Percentiles rank a stretch among this genome's conserved stretches.
Conservation (phyloP, 306 rosid species). For the Quercus glauca region DNA sequence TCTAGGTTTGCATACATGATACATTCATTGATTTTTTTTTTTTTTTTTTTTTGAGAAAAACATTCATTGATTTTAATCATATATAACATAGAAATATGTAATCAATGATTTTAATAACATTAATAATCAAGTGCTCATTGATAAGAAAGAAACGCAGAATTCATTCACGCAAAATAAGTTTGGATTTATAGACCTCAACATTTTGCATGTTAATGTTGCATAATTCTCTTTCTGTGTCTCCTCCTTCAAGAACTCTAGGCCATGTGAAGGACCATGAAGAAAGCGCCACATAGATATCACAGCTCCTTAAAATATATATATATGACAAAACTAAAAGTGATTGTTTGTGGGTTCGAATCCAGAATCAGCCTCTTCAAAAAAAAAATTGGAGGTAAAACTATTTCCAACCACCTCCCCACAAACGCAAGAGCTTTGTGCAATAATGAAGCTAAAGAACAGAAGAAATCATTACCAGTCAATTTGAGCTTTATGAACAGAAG, state of each 20-base stretch:
- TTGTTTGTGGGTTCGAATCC: too few relatives aligned
- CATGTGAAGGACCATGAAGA: conserved; percentile 2
- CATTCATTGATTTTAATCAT: background rate
- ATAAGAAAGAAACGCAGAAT: conserved; percentile 6
- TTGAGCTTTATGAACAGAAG: background rate
- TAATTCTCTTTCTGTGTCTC: conserved; percentile 10
- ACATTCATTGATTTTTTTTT: too few relatives aligned
- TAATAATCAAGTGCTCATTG: conserved; percentile 20
- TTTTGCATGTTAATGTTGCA: background rate
- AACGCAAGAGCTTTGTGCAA: too few relatives aligned
- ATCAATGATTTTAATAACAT: background rate
- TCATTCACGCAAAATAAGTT: background rate
- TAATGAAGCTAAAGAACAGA: background rate
- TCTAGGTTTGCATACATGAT: too few relatives aligned
- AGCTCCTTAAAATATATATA: conserved; percentile 5
- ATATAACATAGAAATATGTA: background rate
- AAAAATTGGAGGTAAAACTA: background rate
- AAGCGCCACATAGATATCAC: background rate
- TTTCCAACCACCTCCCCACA: too few relatives aligned
- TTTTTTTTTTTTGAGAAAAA: too few relatives aligned
- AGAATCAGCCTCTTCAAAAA: background rate
- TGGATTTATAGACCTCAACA: conserved; percentile 1
- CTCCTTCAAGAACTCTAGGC: conserved; percentile 16
- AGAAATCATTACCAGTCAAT: conserved; percentile 17
- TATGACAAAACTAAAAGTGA: too few relatives aligned